Conservation (phyloP, 768 basidiomycete genomes). For the Tremella yokohamensis region DNA sequence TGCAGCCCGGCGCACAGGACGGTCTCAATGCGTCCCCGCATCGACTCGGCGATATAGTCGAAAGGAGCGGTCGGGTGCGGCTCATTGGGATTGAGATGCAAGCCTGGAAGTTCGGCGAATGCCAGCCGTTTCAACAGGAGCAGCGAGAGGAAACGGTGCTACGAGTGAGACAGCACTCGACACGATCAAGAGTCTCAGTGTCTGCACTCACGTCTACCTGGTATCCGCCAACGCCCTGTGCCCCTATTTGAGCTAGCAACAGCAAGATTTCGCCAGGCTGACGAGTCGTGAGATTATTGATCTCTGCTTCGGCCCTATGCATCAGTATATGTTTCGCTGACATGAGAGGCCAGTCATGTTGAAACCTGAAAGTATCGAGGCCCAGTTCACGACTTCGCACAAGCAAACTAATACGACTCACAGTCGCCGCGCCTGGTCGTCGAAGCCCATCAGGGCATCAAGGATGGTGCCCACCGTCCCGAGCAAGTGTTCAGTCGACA, state of each 20-base stretch:
- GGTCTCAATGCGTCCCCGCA: constrained; percentile 35
- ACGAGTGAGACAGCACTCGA: constrained; percentile 3
- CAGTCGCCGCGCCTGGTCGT: constrained; percentile 27
- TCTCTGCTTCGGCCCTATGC: constrained; percentile 36
- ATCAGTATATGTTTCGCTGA: neutral
- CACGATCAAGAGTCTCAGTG: neutral
- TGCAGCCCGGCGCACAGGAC: constrained; percentile 39
- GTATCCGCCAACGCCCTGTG: constrained; percentile 41
- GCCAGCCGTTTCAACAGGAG: constrained; percentile 36
- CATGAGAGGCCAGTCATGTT: too few relatives aligned
- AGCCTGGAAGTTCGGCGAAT: constrained; percentile 30
- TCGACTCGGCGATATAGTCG: constrained; percentile 33
- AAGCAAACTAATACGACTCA: too few relatives aligned
- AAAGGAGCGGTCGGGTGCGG: constrained; percentile 35
- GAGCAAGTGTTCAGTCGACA: constrained; percentile 46
- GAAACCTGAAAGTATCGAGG: too few relatives aligned
- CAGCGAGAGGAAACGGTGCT: constrained; percentile 39
- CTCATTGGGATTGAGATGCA: constrained; percentile 31
- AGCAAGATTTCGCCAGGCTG: constrained; percentile 34
- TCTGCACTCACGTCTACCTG: constrained; percentile 34
- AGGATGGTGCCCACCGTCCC: constrained; percentile 32
- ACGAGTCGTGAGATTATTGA: constrained; percentile 21
- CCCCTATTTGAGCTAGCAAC: constrained; percentile 41
- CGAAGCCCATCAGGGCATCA: constrained; percentile 35
- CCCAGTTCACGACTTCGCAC: too few relatives aligned